phyloP scores from a whole-genome alignment of 768 basidiomycete genomes.

The Boletellus sp. region DNA sequence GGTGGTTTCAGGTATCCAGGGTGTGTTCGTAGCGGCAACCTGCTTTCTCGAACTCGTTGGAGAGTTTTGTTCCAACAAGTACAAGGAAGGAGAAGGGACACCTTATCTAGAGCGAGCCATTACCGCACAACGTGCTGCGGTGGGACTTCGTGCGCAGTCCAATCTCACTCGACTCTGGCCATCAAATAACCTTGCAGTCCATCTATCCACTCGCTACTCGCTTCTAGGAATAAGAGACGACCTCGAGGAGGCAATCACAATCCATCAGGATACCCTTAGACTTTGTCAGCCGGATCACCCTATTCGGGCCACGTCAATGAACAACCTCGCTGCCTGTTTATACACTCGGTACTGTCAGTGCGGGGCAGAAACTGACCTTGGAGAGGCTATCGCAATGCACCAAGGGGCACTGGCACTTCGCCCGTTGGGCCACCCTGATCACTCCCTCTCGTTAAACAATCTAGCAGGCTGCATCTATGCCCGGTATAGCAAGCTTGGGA shows the following conservation, averaged over 20 bases:
- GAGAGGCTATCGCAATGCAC: background rate
- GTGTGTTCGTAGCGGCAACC: no score
- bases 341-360: background rate
- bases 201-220: background rate
- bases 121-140: no score
- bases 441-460: background rate
- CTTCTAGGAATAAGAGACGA: background rate
- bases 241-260: background rate
- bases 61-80: no score
- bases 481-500: background rate
- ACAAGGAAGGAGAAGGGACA: no score
- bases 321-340: background rate
- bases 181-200: background rate
- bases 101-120: no score
- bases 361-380: background rate
- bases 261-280: background rate
- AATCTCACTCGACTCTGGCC: no score
- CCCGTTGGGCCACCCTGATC: background rate
- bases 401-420: background rate
- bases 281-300: background rate
- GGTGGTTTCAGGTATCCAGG: no score
- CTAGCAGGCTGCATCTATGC: background rate
- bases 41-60: no score
- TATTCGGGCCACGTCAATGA: background rate
- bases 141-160: no score